Conservation (phyloP, 2,329 filamentous ascomycete genomes). For the Remersonia thermophila region DNA sequence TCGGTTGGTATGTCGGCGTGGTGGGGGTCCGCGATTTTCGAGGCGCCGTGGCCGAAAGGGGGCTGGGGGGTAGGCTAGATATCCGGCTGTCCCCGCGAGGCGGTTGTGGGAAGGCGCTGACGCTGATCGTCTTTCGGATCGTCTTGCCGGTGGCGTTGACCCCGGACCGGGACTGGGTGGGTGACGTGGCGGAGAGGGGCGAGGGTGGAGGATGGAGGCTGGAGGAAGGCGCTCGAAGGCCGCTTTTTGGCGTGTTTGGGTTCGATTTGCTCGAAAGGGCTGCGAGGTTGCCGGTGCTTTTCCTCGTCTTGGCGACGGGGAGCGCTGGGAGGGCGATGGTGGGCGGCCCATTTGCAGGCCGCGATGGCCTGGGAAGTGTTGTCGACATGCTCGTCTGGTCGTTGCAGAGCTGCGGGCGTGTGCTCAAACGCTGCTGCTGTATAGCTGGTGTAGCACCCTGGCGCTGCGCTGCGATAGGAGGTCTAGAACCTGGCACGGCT, state of each 20-base stretch:
- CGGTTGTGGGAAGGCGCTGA: slow-evolving; percentile 85
- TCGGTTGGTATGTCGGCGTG: slow-evolving; percentile 39
- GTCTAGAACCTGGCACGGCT: too few relatives aligned
- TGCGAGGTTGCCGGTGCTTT: slow-evolving; percentile 42
- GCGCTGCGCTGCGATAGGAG: slow-evolving; percentile 6
- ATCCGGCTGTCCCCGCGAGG: slow-evolving; percentile 53
- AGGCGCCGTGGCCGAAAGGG: slow-evolving; percentile 38
- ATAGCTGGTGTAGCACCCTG: not conserved
- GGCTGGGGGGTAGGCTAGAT: slow-evolving; percentile 51
- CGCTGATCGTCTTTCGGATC: slow-evolving; percentile 79
- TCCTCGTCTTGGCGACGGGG: slow-evolving; percentile 60
- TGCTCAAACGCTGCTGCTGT: not conserved
- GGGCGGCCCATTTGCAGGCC: slow-evolving; percentile 58
- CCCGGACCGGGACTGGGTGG: slow-evolving; percentile 22
- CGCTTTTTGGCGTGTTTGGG: slow-evolving; percentile 41
- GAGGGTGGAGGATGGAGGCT: slow-evolving; percentile 40
- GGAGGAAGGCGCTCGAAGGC: slow-evolving; percentile 47
- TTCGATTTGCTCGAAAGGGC: slow-evolving; percentile 29
- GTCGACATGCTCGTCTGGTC: slow-evolving; percentile 37
- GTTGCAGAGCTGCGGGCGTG: not conserved
- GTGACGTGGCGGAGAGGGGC: slow-evolving; percentile 36
- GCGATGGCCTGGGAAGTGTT: slow-evolving; percentile 52
- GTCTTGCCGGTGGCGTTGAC: slow-evolving; percentile 52
- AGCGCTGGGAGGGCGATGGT: slow-evolving; percentile 61
- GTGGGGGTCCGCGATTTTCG: slow-evolving; percentile 46